phyloP scores from a whole-genome alignment of 2,329 filamentous ascomycete species.

The Raffaelea deltoideospora region DNA sequence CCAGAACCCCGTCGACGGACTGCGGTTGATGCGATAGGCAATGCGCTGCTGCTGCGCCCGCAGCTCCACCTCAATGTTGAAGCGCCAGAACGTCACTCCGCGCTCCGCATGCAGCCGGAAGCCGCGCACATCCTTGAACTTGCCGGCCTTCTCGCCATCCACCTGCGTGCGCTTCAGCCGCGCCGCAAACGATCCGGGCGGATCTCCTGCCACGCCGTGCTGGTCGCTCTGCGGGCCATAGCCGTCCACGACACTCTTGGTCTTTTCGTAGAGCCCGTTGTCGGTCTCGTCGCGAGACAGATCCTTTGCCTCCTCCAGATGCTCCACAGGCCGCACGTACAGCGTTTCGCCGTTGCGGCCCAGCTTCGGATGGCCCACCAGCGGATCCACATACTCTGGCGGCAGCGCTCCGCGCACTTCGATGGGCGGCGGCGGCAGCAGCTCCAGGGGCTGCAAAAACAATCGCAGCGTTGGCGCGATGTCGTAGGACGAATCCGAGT shows the following conservation, averaged over 20 bases:
- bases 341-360: constrained; percentile 73
- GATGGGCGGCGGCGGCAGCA: constrained; percentile 63
- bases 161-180: constrained; percentile 35
- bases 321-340: constrained; percentile 79
- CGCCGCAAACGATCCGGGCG: constrained; percentile 36
- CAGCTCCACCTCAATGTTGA: constrained; percentile 88
- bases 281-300: constrained; percentile 68
- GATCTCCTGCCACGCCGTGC: constrained; percentile 26
- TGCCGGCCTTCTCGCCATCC: constrained; percentile 69
- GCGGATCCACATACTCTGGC: constrained; percentile 75
- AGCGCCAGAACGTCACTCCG: constrained; percentile 91
- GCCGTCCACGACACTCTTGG: constrained; percentile 35
- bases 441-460: constrained; percentile 73
- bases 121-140: constrained; percentile 71
- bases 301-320: constrained; percentile 64
- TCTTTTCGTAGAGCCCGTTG: constrained; percentile 65
- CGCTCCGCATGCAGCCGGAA: constrained; percentile 71
- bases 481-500: constrained; percentile 68
- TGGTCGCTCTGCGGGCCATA: constrained; percentile 22
- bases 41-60: constrained; percentile 64
- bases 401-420: constrained; percentile 51
- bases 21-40: constrained; percentile 88
- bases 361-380: constrained; percentile 75
- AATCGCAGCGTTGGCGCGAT: constrained; percentile 65
- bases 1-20: constrained; percentile 85